A percentile compares a stretch with the other conserved stretches of the same genome.
phyloP scores from a whole-genome alignment of 352 stramenopile genomes.

The Globisporangium barbulae region DNA sequence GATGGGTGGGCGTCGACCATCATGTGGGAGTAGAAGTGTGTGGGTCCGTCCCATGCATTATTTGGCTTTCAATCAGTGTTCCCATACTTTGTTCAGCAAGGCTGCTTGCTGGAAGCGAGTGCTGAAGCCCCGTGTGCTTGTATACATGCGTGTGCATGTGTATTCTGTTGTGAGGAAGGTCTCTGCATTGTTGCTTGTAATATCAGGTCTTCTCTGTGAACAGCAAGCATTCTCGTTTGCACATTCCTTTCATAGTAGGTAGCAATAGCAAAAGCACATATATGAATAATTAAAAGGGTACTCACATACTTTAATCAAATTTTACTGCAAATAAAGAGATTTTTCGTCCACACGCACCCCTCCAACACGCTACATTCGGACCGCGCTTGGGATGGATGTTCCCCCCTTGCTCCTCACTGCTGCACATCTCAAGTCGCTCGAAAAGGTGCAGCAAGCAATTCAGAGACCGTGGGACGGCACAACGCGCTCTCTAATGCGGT shows the following conservation, averaged over 20 bases:
- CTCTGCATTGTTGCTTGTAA: too few species aligned
- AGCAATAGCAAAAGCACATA: neutral
- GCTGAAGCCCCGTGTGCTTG: too few species aligned
- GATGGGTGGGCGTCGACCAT: too few species aligned
- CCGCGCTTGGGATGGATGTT: neutral
- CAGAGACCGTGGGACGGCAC: slow-evolving; percentile 1
- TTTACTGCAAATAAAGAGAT: neutral
- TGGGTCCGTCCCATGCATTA: too few species aligned
- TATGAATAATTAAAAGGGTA: neutral
- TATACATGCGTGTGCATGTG: too few species aligned
- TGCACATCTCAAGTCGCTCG: slow-evolving; percentile 5
- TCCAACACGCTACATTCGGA: neutral
- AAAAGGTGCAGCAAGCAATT: neutral
- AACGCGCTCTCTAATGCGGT: slow-evolving; percentile 4
- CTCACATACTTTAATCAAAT: neutral
- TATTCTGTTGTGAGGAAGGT: too few species aligned
- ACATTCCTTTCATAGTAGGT: neutral
- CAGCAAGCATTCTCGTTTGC: too few species aligned
- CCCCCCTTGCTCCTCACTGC: neutral
- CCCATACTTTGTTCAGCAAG: too few species aligned
- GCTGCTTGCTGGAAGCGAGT: too few species aligned
- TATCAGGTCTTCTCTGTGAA: too few species aligned
- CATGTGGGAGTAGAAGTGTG: too few species aligned
- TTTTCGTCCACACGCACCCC: neutral
- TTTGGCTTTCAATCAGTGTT: too few species aligned